phyloP scores from a whole-genome alignment of 257 asterid genomes.

The Marsdenia floribunda region DNA sequence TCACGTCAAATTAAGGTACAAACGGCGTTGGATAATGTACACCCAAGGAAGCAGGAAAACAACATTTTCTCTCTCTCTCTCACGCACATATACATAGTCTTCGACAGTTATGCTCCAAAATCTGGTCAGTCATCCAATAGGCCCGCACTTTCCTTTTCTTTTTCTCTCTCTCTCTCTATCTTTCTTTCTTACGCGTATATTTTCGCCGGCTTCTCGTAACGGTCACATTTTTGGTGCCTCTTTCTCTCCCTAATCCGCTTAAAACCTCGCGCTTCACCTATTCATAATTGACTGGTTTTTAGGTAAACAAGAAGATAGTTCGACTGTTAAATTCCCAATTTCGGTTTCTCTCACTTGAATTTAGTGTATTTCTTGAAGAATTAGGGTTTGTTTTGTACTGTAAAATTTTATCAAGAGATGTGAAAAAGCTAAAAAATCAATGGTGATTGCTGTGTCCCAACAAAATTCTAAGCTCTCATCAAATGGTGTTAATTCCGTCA shows the following conservation, averaged over 20 bases:
- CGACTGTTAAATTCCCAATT: slow-evolving; percentile 3
- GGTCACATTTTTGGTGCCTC: slow-evolving; percentile 34
- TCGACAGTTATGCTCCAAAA: slow-evolving; percentile 39
- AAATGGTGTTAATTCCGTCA: slow-evolving; percentile 7
- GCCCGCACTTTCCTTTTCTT: slow-evolving; percentile 16
- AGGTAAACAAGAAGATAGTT: not conserved
- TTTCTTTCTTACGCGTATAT: slow-evolving; percentile 18
- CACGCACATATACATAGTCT: slow-evolving; percentile 20
- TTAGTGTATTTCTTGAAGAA: slow-evolving; percentile 11
- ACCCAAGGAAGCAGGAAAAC: not conserved
- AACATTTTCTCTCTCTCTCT: slow-evolving; percentile 16
- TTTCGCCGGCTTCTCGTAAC: slow-evolving; percentile 37
- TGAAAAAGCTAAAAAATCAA: slow-evolving; percentile 31
- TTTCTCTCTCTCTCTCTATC: slow-evolving; percentile 10
- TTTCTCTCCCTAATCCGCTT: slow-evolving; percentile 27
- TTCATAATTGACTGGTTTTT: slow-evolving; percentile 9
- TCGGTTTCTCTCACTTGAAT: slow-evolving; percentile 18
- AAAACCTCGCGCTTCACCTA: slow-evolving; percentile 14
- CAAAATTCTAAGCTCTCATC: slow-evolving; percentile 50
- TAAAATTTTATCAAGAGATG: slow-evolving; percentile 24
- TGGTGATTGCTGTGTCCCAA: slow-evolving; percentile 63
- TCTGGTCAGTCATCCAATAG: slow-evolving; percentile 18
- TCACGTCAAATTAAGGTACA: slow-evolving; percentile 9
- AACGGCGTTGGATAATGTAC: not conserved
- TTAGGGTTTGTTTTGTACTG: slow-evolving; percentile 24